These are phyloP conservation scores for Reutealis trisperma DNA, from an alignment of 345 rosid genomes.

Conservation along the genomic window DNA sequence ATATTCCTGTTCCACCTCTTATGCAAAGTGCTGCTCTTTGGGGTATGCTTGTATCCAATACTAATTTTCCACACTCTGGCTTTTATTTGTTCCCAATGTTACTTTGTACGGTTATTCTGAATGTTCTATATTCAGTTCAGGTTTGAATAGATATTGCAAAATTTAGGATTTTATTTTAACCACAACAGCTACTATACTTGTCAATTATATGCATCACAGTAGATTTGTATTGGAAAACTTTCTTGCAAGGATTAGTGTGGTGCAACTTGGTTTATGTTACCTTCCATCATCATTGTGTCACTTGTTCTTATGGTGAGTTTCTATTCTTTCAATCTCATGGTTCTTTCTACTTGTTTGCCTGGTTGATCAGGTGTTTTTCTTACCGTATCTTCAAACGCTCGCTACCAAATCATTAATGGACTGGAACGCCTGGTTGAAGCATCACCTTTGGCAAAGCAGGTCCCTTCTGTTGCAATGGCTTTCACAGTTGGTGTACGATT, in stretches of 20 bases:
- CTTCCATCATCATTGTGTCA: neutral
- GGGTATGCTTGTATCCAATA: slow-evolving; percentile 49
- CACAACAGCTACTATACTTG: neutral
- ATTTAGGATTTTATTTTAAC: neutral
- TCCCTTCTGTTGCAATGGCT: slow-evolving; percentile 77
- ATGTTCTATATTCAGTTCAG: neutral
- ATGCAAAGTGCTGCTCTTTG: slow-evolving; percentile 91
- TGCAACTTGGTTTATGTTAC: neutral
- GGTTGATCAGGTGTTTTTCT: slow-evolving; percentile 64
- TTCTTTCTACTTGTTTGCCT: neutral
- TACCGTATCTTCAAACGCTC: slow-evolving; percentile 81
- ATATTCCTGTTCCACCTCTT: slow-evolving; percentile 86
- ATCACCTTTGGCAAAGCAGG: slow-evolving; percentile 65
- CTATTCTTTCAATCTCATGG: neutral
- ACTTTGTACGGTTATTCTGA: neutral
- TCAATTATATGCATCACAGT: neutral
- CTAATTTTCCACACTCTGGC: neutral
- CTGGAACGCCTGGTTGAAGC: slow-evolving; percentile 74
- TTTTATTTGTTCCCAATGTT: neutral
- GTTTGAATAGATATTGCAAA: neutral
- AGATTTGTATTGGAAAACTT: neutral
- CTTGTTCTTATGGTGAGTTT: neutral
- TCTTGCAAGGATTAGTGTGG: neutral
- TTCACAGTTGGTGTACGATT: slow-evolving; percentile 84
- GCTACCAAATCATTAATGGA: slow-evolving; percentile 75